phyloP scores from a whole-genome alignment of 495 filamentous ascomycete species.

The Daldinia loculata region DNA sequence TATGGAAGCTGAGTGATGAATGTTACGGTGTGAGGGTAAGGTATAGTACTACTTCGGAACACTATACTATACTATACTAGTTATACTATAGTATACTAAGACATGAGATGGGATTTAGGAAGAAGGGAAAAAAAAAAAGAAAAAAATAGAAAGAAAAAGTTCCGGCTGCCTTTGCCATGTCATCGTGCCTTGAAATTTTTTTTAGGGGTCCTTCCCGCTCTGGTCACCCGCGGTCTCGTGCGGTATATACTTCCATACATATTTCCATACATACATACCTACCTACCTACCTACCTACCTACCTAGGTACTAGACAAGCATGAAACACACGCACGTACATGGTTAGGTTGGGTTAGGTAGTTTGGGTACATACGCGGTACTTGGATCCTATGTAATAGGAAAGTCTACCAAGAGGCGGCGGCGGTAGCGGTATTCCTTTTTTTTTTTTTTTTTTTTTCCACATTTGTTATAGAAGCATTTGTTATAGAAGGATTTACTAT shows the following conservation, averaged over 20 bases:
- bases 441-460: no score
- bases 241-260: constrained; percentile 3
- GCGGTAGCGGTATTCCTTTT: not conserved
- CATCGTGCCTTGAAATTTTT: not conserved
- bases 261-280: not conserved
- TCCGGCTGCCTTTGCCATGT: not conserved
- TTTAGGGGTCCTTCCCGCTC: not conserved
- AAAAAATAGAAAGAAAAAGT: no score
- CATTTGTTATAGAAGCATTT: no score
- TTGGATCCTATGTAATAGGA: not conserved
- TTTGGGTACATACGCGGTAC: not conserved
- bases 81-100: no score
- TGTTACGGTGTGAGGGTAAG: no score
- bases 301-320: not conserved
- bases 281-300: not conserved
- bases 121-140: not conserved
- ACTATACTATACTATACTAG: no score
- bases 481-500: no score
- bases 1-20: no score
- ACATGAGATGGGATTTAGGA: no score
- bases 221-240: not conserved
- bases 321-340: no score
- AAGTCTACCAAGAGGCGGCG: not conserved
- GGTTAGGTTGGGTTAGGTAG: not conserved
- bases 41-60: no score